Evolutionary conservation across 495 filamentous ascomycete species (phyloP).

Genomic region (Chaetomium cochliodes): DNA sequence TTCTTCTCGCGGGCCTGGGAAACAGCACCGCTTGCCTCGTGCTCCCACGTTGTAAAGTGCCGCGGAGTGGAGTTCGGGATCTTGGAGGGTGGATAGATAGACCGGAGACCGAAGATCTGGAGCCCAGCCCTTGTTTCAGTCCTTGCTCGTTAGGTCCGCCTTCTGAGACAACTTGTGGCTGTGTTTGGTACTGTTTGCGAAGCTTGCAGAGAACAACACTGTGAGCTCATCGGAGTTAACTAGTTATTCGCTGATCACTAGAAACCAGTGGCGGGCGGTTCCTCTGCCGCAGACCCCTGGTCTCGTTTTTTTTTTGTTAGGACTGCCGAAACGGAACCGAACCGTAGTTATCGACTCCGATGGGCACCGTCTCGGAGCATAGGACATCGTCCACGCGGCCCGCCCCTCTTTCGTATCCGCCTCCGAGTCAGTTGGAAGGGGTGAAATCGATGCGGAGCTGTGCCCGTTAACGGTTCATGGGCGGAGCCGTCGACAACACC

Average conservation of each 20-base stretch:
- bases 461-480: constrained; percentile 11
- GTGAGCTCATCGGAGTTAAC: no score
- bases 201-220: not conserved
- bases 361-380: not conserved
- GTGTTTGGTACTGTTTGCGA: constrained; percentile 2
- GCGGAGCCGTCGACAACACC: not conserved
- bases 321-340: no score
- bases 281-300: no score
- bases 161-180: constrained; percentile 6
- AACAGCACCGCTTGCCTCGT: constrained; percentile 14
- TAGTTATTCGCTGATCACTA: no score
- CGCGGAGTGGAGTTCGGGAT: constrained; percentile 9
- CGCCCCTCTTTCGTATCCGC: not conserved
- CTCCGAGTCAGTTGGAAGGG: constrained; percentile 9
- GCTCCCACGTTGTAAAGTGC: constrained; percentile 17
- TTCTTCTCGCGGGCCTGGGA: not conserved
- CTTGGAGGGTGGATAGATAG: not conserved
- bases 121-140: not conserved
- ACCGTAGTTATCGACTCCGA: not conserved
- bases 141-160: not conserved
- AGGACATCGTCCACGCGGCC: constrained; percentile 3
- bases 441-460: constrained; percentile 3
- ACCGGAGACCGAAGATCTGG: not conserved
- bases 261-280: no score
- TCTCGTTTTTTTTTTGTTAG: no score